Conservation (phyloP, 495 filamentous ascomycete genomes). For the Talaromyces stipitatus region DNA sequence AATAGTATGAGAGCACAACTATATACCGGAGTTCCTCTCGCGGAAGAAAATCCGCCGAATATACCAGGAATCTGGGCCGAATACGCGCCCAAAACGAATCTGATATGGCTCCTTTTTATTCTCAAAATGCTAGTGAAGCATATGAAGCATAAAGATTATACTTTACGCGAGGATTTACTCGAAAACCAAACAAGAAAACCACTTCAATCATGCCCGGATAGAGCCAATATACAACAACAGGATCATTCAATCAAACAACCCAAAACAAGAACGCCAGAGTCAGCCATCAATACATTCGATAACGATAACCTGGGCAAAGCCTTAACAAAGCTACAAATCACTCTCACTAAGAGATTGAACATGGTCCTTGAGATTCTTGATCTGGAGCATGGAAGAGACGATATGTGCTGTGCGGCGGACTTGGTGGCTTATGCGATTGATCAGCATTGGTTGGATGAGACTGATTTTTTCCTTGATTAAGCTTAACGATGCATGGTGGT, state of each 20-base stretch:
- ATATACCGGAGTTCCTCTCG: slow-evolving; percentile 26
- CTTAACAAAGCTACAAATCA: slow-evolving; percentile 20
- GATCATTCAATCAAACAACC: background rate
- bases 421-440: slow-evolving; percentile 41
- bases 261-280: background rate
- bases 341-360: slow-evolving; percentile 25
- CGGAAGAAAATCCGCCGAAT: slow-evolving; percentile 21
- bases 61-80: slow-evolving; percentile 37
- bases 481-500: background rate
- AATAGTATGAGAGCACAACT: slow-evolving; percentile 33
- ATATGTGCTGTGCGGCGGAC: slow-evolving; percentile 44
- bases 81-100: slow-evolving; percentile 40
- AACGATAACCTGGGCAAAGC: background rate
- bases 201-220: slow-evolving; percentile 30
- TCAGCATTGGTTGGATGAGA: slow-evolving; percentile 33
- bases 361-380: slow-evolving; percentile 30
- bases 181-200: slow-evolving; percentile 18
- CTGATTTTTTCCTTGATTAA: slow-evolving; percentile 28
- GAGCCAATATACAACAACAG: slow-evolving; percentile 11
- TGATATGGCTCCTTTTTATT: slow-evolving; percentile 45
- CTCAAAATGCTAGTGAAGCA: slow-evolving; percentile 40
- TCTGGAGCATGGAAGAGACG: slow-evolving; percentile 31
- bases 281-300: background rate
- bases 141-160: slow-evolving; percentile 16
- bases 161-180: background rate